Base-by-base conservation (phyloP, 139 green algal genomes). In the Picochlorum sp. region DNA sequence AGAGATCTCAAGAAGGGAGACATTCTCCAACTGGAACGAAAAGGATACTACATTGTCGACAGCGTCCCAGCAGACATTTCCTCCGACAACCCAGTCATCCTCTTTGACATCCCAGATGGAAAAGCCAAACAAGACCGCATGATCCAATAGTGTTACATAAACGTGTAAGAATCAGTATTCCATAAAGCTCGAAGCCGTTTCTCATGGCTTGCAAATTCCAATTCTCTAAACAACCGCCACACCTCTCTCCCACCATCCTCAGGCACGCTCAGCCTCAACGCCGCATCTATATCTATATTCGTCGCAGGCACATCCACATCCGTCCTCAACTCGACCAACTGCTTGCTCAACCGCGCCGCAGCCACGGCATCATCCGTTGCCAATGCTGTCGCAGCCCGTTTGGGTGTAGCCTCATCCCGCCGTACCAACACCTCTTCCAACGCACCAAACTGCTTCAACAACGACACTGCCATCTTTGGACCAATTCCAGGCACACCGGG, bases 1-100 rank as follows among this genome's bases (percentile, higher is more conserved):
- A 77, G 86, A 26, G 71, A 71, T 13, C 69, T 98, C 68, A 72
- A 88, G 58, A 94, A 96, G 76, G 90, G 94, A 14, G 87, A 97
- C 10, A 69, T 98, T 26, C 66, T 99, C 11, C 94, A 99, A 85
- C 81, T 99, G 52, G 90, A 97, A 77, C 85, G 91, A 56, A 96
- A 96, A 77, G 94, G 94, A 32, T 99, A 97, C 81, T 99, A 78
- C 84, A 94, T 96, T 41, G 84, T 95, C 44, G 94, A 99, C 70
- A 58, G 69, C 46, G 76, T 89, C 13, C 79, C 78, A 10, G n/a
- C 46, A n/a, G 46, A 64, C 16, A 59, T 69, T 37, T 49, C 58
- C 5, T 24, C 62, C 0, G 71, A 67, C 46, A 69, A 87, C 69
- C 84, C 90, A 8, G 82, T 95, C 5, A 72, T 96, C 56, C 79